These are phyloP conservation scores for Chaetomiaceae sp. DNA, from an alignment of 2,329 filamentous ascomycete species.

Conservation along the genomic window DNA sequence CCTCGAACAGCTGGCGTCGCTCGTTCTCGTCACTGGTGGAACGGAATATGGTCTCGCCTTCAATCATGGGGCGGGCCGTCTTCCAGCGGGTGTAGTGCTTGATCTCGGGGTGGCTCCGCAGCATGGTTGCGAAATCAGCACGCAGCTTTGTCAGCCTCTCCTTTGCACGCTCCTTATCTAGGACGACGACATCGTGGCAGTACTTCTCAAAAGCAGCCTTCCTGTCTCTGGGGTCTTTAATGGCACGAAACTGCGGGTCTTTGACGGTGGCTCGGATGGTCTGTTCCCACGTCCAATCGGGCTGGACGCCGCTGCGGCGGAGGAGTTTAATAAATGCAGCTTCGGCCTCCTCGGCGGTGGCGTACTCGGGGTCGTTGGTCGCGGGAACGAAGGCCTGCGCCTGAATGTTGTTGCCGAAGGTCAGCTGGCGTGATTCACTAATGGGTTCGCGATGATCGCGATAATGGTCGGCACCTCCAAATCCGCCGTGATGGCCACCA, in stretches of 20 bases:
- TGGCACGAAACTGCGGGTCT: constrained; percentile 86
- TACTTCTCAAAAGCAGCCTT: constrained; percentile 94
- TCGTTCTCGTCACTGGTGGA: constrained; percentile 85
- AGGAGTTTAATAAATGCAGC: constrained; percentile 89
- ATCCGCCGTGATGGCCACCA: constrained; percentile 17
- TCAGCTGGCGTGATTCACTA: constrained; percentile 55
- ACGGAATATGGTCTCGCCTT: constrained; percentile 92
- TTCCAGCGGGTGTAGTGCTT: constrained; percentile 97
- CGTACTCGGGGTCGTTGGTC: constrained; percentile 71
- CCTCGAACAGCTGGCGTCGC: constrained; percentile 84
- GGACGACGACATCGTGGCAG: constrained; percentile 78
- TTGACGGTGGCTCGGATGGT: constrained; percentile 80
- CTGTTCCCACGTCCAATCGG: constrained; percentile 91
- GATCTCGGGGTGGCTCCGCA: constrained; percentile 94
- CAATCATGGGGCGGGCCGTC: constrained; percentile 88
- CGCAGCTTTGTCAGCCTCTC: constrained; percentile 89
- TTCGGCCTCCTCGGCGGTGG: constrained; percentile 80
- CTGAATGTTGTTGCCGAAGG: constrained; percentile 52
- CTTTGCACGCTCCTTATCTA: constrained; percentile 92
- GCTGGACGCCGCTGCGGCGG: constrained; percentile 76
- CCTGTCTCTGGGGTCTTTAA: constrained; percentile 88
- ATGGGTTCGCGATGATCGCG: constrained; percentile 35
- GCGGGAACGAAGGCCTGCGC: constrained; percentile 59
- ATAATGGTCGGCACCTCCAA: constrained; percentile 19
- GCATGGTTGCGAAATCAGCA: constrained; percentile 91